These are phyloP conservation scores for Dispira simplex DNA, from an alignment of 192 early-diverging fungal species.

Conservation along the genomic window DNA sequence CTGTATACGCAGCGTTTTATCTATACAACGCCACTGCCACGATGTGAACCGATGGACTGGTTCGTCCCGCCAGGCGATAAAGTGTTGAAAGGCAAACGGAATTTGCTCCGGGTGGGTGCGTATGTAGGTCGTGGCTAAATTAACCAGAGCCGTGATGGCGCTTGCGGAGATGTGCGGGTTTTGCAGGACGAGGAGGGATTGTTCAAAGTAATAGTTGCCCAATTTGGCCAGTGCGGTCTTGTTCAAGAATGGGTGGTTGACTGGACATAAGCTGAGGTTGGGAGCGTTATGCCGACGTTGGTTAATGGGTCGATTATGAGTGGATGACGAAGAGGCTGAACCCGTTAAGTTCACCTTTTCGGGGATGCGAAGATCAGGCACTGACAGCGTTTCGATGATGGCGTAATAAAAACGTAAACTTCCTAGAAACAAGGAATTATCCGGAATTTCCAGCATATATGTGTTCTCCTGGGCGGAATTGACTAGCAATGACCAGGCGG, in stretches of 20 bases:
- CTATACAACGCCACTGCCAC: slow-evolving; percentile 6
- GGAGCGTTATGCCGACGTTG: background rate
- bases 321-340: background rate
- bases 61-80: slow-evolving; percentile 4
- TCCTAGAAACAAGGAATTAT: slow-evolving; percentile 6
- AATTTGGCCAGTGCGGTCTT: background rate
- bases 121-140: background rate
- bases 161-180: background rate
- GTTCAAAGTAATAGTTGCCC: background rate
- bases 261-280: background rate
- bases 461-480: background rate
- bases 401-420: slow-evolving; percentile 6
- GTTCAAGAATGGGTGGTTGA: background rate
- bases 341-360: slow-evolving; percentile 3
- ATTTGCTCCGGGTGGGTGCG: slow-evolving; percentile 1
- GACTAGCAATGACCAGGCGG: background rate
- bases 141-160: background rate
- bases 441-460: slow-evolving; percentile 9
- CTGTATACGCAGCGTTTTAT: background rate
- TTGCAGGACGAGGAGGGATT: slow-evolving; percentile 6
- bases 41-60: background rate
- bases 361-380: slow-evolving; percentile 4
- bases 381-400: background rate
- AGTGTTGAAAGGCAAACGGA: background rate
- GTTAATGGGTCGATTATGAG: slow-evolving; percentile 5